Base-by-base conservation (phyloP, 1,284 basidiomycete genomes). In the Leccinum subspadiceum region DNA sequence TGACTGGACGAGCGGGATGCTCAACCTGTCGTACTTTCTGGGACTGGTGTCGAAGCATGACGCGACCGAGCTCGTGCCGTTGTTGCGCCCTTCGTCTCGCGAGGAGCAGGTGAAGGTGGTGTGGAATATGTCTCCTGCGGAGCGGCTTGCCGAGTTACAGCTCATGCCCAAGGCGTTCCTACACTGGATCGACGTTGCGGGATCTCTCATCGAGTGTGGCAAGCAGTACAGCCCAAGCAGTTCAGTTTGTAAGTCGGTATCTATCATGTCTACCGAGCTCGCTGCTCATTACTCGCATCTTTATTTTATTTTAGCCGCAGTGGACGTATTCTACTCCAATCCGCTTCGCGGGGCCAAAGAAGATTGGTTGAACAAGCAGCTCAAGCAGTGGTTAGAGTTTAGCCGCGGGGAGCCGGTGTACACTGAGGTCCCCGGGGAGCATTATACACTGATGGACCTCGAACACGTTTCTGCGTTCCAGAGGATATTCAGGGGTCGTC, bases 1-100 rank as follows among this genome's bases (percentile, higher is more conserved):
- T 33, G 65, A 68, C 26, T 77, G 77, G 74, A 67, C 74, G 7
- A 70, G 77, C 29, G 75, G 76, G 37, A 65, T 78, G 59, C 66
- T 79, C 56, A 79, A 78, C 24, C 12, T 68, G 44, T 60, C 69
- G 12, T 70, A 71, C 52, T 70, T 68, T 61, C 64, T 68, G 5
- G 64, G 69, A 52, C 59, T 71, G 2, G 57, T 68, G 9, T 26
- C 53, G 6, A 68, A 70, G 46, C 56, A 68, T 3, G 60, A 68
- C 17, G 64, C 69, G 0, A 22, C 58, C n/a, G 59, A 68, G 4
- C 60, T 68, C 8, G 39, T 37, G 1, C 66, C 67, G 0, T 22
- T 54, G 0, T 29, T 68, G 20, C 50, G 59, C 9, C 58, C 61
- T 2, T 17, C 69, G 24, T 35, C 69, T 6, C 62, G 64, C 33